These are phyloP conservation scores for Dothidotthia symphoricarpi DNA, from an alignment of 2,329 filamentous ascomycete genomes.

Conservation along the genomic window DNA sequence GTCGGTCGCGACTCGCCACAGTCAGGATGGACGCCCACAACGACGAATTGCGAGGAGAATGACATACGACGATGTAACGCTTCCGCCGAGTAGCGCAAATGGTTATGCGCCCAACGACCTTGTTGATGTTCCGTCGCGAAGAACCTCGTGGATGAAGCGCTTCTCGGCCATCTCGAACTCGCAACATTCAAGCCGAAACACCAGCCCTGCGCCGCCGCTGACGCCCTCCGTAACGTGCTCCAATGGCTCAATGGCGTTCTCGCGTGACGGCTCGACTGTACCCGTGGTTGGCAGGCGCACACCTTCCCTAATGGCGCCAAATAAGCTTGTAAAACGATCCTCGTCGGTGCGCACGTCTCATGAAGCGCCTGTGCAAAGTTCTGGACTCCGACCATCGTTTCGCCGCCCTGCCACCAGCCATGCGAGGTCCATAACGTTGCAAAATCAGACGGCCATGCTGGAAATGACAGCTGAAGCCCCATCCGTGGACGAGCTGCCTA, in stretches of 20 bases:
- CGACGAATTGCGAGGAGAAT: constrained; percentile 36
- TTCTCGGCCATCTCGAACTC: constrained; percentile 66
- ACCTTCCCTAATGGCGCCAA: constrained; percentile 55
- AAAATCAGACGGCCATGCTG: constrained; percentile 49
- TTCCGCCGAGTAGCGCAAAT: constrained; percentile 21
- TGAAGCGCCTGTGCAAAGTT: constrained; percentile 48
- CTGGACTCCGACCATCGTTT: constrained; percentile 63
- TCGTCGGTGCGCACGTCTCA: constrained; percentile 55
- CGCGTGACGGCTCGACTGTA: constrained; percentile 56
- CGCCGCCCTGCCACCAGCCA: constrained; percentile 76
- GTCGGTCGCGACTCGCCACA: constrained; percentile 24
- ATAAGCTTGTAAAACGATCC: constrained; percentile 75
- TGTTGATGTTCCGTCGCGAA: constrained; percentile 33
- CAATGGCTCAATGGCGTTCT: constrained; percentile 54
- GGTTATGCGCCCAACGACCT: constrained; percentile 24
- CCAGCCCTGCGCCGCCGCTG: constrained; percentile 63
- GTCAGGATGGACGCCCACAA: constrained; percentile 31
- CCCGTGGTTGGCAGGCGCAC: constrained; percentile 57
- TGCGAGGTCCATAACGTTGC: constrained; percentile 69
- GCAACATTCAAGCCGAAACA: constrained; percentile 63
- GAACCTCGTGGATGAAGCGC: constrained; percentile 68
- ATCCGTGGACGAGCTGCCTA: constrained; percentile 18
- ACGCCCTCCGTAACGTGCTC: constrained; percentile 66
- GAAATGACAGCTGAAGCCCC: constrained; percentile 28
- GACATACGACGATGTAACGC: constrained; percentile 29